Percentiles rank a stretch among this genome's conserved stretches.
phyloP scores from a whole-genome alignment of 768 basidiomycete species.

The Wakefieldia striispora region DNA sequence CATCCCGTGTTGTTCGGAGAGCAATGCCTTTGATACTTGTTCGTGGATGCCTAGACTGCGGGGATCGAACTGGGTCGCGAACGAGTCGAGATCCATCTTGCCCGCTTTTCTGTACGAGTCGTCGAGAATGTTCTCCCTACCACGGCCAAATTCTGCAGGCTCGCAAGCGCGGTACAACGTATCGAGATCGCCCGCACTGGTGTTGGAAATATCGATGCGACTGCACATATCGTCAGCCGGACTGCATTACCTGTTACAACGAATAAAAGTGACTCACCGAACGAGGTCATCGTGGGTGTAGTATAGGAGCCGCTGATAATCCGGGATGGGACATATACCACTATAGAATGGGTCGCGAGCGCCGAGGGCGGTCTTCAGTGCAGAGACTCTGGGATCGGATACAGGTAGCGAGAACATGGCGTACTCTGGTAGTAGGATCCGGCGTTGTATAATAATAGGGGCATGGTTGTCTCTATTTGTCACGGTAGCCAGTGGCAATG shows the following conservation, averaged over 20 bases:
- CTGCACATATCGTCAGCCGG: not conserved
- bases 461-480: too few species aligned
- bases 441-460: too few species aligned
- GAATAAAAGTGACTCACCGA: not conserved
- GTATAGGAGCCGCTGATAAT: not conserved
- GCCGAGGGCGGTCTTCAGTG: too few species aligned
- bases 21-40: constrained; percentile 29
- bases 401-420: too few species aligned
- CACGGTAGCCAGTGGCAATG: too few species aligned
- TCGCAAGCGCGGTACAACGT: constrained; percentile 35
- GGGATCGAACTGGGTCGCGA: constrained; percentile 34
- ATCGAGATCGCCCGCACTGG: not conserved
- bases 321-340: not conserved
- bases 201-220: not conserved
- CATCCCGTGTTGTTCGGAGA: constrained; percentile 16
- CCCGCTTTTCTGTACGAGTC: constrained; percentile 47
- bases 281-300: not conserved
- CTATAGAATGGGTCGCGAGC: not conserved
- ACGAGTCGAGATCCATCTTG: constrained; percentile 38
- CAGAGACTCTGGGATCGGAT: too few species aligned
- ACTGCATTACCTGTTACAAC: too few species aligned
- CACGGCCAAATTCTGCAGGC: constrained; percentile 39
- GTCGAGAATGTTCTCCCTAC: constrained; percentile 38
- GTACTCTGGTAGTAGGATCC: too few species aligned
- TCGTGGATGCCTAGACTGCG: constrained; percentile 18